A percentile compares a stretch with the other conserved stretches of the same genome.
Evolutionary conservation across 352 stramenopile genomes (phyloP).

Genomic region (Globisporangium polare): DNA sequence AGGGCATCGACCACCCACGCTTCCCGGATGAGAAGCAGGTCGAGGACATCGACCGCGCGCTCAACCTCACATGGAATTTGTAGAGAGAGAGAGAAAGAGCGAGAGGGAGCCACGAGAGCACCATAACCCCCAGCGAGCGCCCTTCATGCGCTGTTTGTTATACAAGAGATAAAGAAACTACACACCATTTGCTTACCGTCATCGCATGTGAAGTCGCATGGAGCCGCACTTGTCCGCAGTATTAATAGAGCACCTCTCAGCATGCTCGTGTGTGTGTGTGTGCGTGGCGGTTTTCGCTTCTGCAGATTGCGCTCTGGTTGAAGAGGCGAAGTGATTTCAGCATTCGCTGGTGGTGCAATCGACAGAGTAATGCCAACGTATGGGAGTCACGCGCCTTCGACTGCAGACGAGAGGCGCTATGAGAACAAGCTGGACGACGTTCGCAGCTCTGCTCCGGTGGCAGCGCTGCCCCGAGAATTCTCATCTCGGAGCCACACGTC

Average conservation of each 20-base stretch:
- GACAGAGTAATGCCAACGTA: not conserved
- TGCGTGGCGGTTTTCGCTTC: not conserved
- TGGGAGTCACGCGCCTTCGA: not conserved
- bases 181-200: not conserved
- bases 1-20: conserved; percentile 66
- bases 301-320: not conserved
- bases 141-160: not conserved
- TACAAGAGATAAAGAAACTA: not conserved
- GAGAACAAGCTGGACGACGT: not conserved
- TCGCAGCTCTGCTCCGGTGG: not conserved
- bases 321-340: not conserved
- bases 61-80: conserved; percentile 46
- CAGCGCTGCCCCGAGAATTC: not conserved
- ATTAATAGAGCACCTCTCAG: not conserved
- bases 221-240: not conserved
- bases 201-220: not conserved
- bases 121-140: not conserved
- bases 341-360: not conserved
- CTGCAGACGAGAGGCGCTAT: not conserved
- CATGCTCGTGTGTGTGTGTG: not conserved
- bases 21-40: conserved; percentile 69
- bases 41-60: conserved; percentile 60
- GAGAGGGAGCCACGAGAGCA: not conserved
- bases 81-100: conserved; percentile 21
- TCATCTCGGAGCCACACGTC: not conserved